Evolutionary conservation across 805 yeast species (phyloP).

Genomic region (Barnettozyma botsteinii): DNA sequence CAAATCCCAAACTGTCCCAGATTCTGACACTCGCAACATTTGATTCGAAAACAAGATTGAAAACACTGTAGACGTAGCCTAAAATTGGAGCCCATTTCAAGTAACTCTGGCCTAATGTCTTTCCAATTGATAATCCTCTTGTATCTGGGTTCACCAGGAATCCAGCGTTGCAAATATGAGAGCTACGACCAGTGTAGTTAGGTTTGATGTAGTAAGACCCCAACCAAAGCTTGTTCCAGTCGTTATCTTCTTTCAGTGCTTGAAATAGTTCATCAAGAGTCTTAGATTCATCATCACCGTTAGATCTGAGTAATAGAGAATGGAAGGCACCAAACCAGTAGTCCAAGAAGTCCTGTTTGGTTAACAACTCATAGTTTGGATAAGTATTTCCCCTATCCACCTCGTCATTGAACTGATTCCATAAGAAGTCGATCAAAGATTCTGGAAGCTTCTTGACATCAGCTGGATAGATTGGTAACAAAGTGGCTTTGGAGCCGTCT

Average conservation of each 20-base stretch:
- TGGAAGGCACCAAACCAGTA: conserved; percentile 67
- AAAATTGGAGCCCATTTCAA: conserved; percentile 67
- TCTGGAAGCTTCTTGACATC: conserved; percentile 42
- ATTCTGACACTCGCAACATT: conserved; percentile 68
- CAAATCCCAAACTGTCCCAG: conserved; percentile 84
- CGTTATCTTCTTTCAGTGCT: conserved; percentile 9
- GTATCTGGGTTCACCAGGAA: conserved; percentile 57
- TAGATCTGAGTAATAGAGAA: conserved; percentile 51
- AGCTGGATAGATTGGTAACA: conserved; percentile 50
- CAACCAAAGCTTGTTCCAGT: conserved; percentile 45
- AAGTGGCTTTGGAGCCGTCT: conserved; percentile 46
- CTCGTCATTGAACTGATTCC: conserved; percentile 53
- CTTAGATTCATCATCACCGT: conserved; percentile 17
- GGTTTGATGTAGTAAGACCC: conserved; percentile 85
- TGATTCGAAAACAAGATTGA: conserved; percentile 80
- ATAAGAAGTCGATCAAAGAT: conserved; percentile 40
- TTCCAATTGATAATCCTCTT: conserved; percentile 70
- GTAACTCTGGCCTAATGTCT: conserved; percentile 61
- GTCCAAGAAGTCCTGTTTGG: conserved; percentile 45
- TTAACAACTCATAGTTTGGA: conserved; percentile 44
- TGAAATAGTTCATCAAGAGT: conserved; percentile 16
- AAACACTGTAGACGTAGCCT: conserved; percentile 79
- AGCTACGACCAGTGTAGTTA: conserved; percentile 76
- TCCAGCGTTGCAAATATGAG: conserved; percentile 86
- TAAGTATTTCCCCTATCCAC: conserved; percentile 73